These are phyloP conservation scores for Dictyostelium brefeldianum DNA, from an alignment of 78 protist genomes.

Conservation along the genomic window DNA sequence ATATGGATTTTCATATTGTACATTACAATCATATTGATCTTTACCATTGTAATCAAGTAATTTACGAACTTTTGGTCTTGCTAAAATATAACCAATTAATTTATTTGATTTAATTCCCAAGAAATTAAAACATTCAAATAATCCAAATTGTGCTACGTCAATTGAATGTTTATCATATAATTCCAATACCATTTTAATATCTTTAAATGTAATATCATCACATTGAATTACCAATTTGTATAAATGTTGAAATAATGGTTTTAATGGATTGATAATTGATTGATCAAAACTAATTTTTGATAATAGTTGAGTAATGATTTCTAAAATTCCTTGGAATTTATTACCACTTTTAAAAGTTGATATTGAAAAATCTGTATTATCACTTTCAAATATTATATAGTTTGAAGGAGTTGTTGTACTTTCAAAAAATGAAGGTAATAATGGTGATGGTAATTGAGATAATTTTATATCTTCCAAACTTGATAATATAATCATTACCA, in stretches of 20 bases:
- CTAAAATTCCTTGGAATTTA: not conserved
- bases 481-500: not conserved
- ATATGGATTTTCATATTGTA: no score
- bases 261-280: not conserved
- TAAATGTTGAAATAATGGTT: slow-evolving; percentile 7
- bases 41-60: not conserved
- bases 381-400: not conserved
- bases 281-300: no score
- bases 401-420: no score
- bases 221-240: not conserved
- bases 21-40: not conserved
- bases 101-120: not conserved
- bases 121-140: not conserved
- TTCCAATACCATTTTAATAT: not conserved
- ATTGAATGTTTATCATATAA: not conserved
- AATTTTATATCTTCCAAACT: not conserved
- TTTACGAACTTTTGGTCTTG: not conserved
- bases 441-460: no score
- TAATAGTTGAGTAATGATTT: no score
- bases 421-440: no score
- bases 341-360: not conserved
- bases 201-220: not conserved
- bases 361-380: not conserved
- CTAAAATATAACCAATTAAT: not conserved
- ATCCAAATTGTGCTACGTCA: not conserved